Evolutionary conservation across 345 rosid genomes (phyloP).

Genomic region (Gossypium stocksii): DNA sequence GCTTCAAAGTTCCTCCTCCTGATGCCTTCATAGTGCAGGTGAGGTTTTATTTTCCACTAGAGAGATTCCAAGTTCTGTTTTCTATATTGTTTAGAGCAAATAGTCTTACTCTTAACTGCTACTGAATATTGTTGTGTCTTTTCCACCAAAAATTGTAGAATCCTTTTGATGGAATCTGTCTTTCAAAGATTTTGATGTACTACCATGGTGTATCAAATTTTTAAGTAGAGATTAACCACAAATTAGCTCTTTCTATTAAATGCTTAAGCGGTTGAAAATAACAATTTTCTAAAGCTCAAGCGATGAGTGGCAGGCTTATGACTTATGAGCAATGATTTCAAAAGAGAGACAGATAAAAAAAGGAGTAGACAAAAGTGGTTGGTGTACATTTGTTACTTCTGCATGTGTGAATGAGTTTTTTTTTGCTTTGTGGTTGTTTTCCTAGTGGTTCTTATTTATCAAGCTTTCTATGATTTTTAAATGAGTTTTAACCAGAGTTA

Average conservation of each 20-base stretch:
- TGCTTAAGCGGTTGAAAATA: not conserved
- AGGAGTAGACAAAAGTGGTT: not conserved
- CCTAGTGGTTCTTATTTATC: not conserved
- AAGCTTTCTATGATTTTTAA: not conserved
- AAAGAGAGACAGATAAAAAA: not conserved
- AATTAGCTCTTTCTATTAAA: not conserved
- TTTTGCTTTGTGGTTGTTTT: not conserved
- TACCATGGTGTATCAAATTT: not conserved
- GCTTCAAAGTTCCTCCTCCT: slow-evolving; percentile 63
- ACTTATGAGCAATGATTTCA: not conserved
- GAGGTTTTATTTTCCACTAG: slow-evolving; percentile 10
- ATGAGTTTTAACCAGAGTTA: not conserved
- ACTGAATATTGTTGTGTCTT: not conserved
- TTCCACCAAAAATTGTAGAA: not conserved
- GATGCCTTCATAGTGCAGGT: slow-evolving; percentile 92
- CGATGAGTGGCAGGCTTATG: not conserved
- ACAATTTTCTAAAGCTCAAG: not conserved
- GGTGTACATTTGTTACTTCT: too few relatives aligned
- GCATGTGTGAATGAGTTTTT: too few relatives aligned
- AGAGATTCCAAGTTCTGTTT: not conserved
- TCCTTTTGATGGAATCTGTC: not conserved
- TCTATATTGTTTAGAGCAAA: not conserved
- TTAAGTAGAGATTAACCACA: not conserved
- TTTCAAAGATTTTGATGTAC: not conserved
- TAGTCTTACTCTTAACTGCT: not conserved